A percentile compares a stretch with the other conserved stretches of the same genome.
Evolutionary conservation across 2,329 filamentous ascomycete genomes (phyloP).

Genomic region (Aspergillus vadensis): DNA sequence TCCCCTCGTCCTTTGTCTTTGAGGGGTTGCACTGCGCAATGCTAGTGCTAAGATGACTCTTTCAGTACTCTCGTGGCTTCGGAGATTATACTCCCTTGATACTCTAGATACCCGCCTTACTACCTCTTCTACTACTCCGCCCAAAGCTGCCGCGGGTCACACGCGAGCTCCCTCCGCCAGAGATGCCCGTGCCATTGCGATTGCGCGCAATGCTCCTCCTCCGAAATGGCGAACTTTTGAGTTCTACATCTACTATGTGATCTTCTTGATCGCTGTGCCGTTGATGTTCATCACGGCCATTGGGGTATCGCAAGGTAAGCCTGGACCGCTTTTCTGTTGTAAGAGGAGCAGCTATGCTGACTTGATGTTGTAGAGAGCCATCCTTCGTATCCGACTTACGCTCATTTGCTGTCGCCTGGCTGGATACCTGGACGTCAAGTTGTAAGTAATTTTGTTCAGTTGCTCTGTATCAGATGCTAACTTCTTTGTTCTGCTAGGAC

Average conservation of each 20-base stretch:
- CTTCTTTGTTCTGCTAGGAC: conserved; percentile 59
- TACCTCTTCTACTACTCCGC: conserved; percentile 68
- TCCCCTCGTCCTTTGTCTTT: conserved; percentile 14
- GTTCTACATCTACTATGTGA: conserved; percentile 77
- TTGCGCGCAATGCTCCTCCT: conserved; percentile 54
- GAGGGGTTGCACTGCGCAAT: conserved; percentile 27
- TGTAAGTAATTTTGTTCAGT: conserved; percentile 51
- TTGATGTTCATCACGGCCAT: conserved; percentile 91
- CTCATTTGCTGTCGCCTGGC: conserved; percentile 70
- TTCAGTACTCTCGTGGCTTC: conserved; percentile 49
- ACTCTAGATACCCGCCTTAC: conserved; percentile 74
- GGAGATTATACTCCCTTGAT: conserved; percentile 63
- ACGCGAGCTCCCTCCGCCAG: conserved; percentile 44
- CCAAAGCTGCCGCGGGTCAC: conserved; percentile 59
- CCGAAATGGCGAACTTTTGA: conserved; percentile 85
- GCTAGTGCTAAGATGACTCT: conserved; percentile 45
- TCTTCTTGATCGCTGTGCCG: conserved; percentile 68
- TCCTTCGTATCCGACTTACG: conserved; percentile 75
- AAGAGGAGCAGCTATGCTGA: conserved; percentile 17
- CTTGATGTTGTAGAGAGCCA: conserved; percentile 64
- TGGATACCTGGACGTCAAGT: conserved; percentile 94
- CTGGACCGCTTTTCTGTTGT: background rate
- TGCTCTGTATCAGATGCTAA: conserved; percentile 7
- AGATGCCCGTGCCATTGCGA: conserved; percentile 41
- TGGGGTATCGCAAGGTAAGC: conserved; percentile 77